Evolutionary conservation across 805 yeast genomes (phyloP).

Genomic region (Kluyveromyces nonfermentans): DNA sequence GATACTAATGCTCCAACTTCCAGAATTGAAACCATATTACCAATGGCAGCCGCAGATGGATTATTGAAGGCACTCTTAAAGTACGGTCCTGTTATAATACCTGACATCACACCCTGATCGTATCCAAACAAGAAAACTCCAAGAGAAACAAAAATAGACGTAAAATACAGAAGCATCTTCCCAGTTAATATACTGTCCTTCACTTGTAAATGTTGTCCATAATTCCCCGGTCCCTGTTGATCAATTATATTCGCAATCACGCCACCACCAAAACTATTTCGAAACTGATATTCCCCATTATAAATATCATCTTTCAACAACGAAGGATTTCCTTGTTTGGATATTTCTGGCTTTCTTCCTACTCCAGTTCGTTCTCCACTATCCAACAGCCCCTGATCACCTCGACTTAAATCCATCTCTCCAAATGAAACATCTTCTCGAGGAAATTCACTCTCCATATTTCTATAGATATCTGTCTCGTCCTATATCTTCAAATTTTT

Average conservation of each 20-base stretch:
- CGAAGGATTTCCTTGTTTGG: slow-evolving; percentile 1
- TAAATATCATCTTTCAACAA: not conserved
- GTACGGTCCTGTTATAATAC: slow-evolving; percentile 65
- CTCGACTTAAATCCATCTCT: not conserved
- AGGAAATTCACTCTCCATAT: not conserved
- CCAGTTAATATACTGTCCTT: slow-evolving; percentile 15
- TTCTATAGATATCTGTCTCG: too few species aligned
- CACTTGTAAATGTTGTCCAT: slow-evolving; percentile 10
- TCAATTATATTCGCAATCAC: slow-evolving; percentile 1
- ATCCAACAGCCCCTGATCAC: not conserved
- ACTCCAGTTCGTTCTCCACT: not conserved
- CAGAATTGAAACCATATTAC: slow-evolving; percentile 79
- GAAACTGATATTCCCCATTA: not conserved
- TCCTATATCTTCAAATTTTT: too few species aligned
- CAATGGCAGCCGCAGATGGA: slow-evolving; percentile 68
- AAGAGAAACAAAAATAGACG: slow-evolving; percentile 32
- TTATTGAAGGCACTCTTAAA: slow-evolving; percentile 61
- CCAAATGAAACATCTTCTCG: not conserved
- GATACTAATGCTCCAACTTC: slow-evolving; percentile 83
- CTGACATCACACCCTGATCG: slow-evolving; percentile 87
- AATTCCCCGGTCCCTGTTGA: slow-evolving; percentile 7
- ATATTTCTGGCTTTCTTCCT: not conserved
- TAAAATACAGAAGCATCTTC: slow-evolving; percentile 27
- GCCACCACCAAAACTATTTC: not conserved
- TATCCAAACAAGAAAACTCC: slow-evolving; percentile 66